Base-by-base conservation (phyloP, 345 rosid genomes). In the Populus nigra region DNA sequence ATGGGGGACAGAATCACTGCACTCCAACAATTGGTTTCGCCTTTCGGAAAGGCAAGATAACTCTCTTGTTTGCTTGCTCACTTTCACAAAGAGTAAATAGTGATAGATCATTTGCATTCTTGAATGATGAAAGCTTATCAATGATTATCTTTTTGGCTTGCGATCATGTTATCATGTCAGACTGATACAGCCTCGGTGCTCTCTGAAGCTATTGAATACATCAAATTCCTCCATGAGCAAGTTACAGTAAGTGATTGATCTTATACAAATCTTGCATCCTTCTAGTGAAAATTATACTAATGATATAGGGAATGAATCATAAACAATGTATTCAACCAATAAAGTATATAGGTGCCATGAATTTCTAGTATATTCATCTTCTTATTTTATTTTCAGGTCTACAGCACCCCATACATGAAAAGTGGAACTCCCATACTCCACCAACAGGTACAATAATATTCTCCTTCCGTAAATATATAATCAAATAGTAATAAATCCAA, bases 1-100 rank as follows among this genome's bases (percentile, higher is more conserved):
- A 92, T 91, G 97, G 98, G 98, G 90, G 99, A 96, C 98, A 92
- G 97, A 94, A 96, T 96, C 93, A 95, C 98, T 87, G 94, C 98
- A 72, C 99, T 96, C 78, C 99, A 96, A 89, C 99, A 96, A 92
- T 91, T 96, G 90, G 98, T 96, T 87, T 91, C 98, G 72, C 99
- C 99, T 94, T 96, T 92, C 81, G 99, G 99, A 92, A 96, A 96
- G 96, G 99, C 94, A 83, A 83, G 81, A 73, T 72, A 71, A 35
- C 65, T 33, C 18, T 68, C 39, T 72, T 45, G 74, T 77, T 75
- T 36, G 65, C 29, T n/a, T 77, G 23, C 53, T 75, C 78, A 69
- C 66, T 81, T 71, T 78, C 69, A 38, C 76, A 69, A 71, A 69
- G 70, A 74, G 29, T 9, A 67, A 7, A 63, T 27, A 59, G 68